Base-by-base conservation (phyloP, 2,329 filamentous ascomycete species). In the Trichophyton verrucosum region DNA sequence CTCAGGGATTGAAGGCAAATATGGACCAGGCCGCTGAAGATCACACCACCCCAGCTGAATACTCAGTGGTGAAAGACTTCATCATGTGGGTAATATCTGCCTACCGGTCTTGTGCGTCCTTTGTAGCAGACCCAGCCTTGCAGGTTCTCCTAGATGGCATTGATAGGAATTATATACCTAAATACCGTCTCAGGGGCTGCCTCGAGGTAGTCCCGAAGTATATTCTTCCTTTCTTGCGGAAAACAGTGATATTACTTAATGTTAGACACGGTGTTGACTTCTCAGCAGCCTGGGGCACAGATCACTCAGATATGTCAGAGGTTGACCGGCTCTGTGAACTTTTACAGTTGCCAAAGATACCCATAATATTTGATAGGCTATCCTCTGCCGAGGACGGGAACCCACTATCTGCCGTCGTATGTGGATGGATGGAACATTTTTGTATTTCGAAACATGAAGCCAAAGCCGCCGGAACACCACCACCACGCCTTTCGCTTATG, bases 201-300 rank as follows among this genome's bases (percentile, higher is more conserved):
- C 67, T 70, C 15, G 70, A 69, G 40, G 67, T 77, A 2, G 81
- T 89, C 24, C 84, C 86, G 64, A 91, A 87, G 68, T 99, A 97
- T 69, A 90, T 91, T 3, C 79, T 96, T n/a, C 81, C 85, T 0
- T 99, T 96, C 76, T 78, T 99, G 44, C 87, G 94, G 62, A 99
- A 99, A 76, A 81, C 82, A 6, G 81, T 85, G 51, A 82, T 99
- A 56, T 82, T 97, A 42, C 82, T 97, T 64, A 86, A 97, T 71
- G 86, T 95, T 63, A 87, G 89, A 67, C 91, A 89, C 69, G 92
- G 92, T 17, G 84, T 97, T 58, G 89, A 96, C 66, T 91, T 97
- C 68, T 88, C 88, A 49, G 85, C 88, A 47, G 85, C 81, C 68
- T 82, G 33, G 33, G 33, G 33, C 33, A 38, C 8, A 4, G 33